Evolutionary conservation across 306 rosid species (phyloP), one percentile per base, ranked within the genome.

Genomic region (Aeschynomene evenia): DNA sequence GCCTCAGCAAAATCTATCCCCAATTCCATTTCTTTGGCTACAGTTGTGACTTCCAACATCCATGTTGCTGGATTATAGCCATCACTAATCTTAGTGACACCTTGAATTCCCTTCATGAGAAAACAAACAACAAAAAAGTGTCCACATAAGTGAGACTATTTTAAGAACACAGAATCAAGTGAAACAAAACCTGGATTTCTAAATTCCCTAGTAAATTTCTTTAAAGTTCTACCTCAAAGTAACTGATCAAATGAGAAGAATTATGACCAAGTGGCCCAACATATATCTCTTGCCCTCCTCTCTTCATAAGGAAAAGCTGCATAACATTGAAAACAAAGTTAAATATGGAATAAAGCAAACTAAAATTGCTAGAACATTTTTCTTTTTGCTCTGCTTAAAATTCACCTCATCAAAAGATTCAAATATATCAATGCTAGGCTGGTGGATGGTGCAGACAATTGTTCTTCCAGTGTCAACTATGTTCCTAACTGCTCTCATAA

Each of bases 391-490:
- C 31, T 28, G 31, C 26, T 70, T n/a, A n/a, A n/a, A 43, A 19
- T 56, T 53, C 6, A 85, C 89, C 89, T 85, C 89, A 73, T 85
- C 89, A 70, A 79, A 85, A 61, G 89, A 74, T 65, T 85, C 86
- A 66, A 85, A 85, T 53, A 85, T 82, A 43, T 85, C 86, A 65
- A 79, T 82, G 68, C 82, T 81, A 9, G 89, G 86, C 24, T 82
- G 89, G 76, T 85, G 89, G 16, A 85, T 85, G 74, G 89, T 82
- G 70, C 89, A 85, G 12, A 82, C 89, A 29, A 82, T 73, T 19
- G 86, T 85, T 73, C 89, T 82, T 73, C 89, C 86, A 0, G 84
- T 85, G 79, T 85, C 86, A 5, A 61, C 83, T 31, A 72, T 79
- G 73, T 85, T 85, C 70, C 89, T 76, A 60, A 82, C 80, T 0